Conservation (phyloP, 2,329 filamentous ascomycete genomes). For the Cercospora citrullina region DNA sequence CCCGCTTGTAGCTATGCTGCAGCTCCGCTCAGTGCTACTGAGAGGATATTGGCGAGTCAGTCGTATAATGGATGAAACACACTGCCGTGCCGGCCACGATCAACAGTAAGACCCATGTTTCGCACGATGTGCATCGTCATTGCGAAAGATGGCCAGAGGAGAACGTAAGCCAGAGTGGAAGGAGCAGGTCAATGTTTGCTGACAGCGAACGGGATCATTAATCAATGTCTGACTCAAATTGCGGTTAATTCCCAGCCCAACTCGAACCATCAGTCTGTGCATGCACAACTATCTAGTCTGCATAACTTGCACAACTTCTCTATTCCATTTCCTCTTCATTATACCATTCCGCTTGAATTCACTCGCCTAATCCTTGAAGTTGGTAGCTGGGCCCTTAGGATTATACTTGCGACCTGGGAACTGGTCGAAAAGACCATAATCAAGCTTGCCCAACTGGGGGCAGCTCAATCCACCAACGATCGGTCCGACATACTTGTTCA, state of each 20-base stretch:
- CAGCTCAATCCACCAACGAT: slow-evolving; percentile 28
- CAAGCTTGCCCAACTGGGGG: slow-evolving; percentile 23
- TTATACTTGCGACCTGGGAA: slow-evolving; percentile 31
- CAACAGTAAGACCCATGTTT: background rate
- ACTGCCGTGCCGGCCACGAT: background rate
- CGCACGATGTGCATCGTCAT: background rate
- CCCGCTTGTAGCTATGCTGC: background rate
- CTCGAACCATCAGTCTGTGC: background rate
- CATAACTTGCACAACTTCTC: background rate
- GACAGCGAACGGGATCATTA: background rate
- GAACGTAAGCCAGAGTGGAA: background rate
- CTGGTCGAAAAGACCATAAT: slow-evolving; percentile 28
- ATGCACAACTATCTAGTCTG: background rate
- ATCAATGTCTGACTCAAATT: background rate
- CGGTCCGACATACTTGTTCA: slow-evolving; percentile 27
- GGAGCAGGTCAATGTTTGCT: background rate
- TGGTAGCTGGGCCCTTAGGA: slow-evolving; percentile 31
- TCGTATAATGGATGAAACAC: background rate
- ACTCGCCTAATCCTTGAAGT: slow-evolving; percentile 22
- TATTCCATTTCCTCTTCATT: background rate
- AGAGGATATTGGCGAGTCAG: background rate
- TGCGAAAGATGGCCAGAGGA: background rate
- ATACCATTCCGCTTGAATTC: background rate
- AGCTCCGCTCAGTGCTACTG: background rate
- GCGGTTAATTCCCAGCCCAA: background rate